Percentiles rank a stretch among this genome's conserved stretches.
These are phyloP conservation scores for Rubia tinctorum DNA, from an alignment of 305 asterid species.

Conservation along the genomic window DNA sequence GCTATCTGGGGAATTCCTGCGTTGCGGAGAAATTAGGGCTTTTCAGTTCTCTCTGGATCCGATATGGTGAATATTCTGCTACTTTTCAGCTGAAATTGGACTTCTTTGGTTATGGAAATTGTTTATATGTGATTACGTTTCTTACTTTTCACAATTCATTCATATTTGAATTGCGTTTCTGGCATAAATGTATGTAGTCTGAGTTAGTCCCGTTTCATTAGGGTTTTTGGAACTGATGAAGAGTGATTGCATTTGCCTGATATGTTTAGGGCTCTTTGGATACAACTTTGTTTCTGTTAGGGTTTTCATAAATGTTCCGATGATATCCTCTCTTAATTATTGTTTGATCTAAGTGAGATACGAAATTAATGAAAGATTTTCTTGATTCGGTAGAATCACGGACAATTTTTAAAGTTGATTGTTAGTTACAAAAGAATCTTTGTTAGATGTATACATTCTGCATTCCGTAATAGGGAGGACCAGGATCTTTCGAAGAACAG, in stretches of 20 bases:
- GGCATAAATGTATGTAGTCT: not conserved
- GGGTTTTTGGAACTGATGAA: not conserved
- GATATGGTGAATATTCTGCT: conserved; percentile 19
- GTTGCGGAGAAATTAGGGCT: conserved; percentile 18
- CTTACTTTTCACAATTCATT: not conserved
- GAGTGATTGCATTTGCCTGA: not conserved
- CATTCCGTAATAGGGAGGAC: not conserved
- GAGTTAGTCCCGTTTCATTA: not conserved
- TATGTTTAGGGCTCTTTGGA: not conserved
- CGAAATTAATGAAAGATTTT: not conserved
- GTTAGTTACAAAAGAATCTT: too few species aligned
- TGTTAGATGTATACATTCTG: not conserved
- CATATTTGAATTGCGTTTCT: not conserved
- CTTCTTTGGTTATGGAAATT: not conserved
- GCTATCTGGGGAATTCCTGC: conserved; percentile 8
- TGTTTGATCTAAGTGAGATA: not conserved
- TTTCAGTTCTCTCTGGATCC: conserved; percentile 11
- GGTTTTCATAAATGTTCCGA: too few species aligned
- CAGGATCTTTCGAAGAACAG: not conserved
- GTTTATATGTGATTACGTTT: not conserved
- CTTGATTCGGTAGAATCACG: too few species aligned
- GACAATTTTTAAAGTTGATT: not conserved
- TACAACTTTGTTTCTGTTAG: not conserved
- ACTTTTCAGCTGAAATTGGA: not conserved
- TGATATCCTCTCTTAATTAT: too few species aligned